phyloP scores from a whole-genome alignment of 768 basidiomycete genomes.

The Paxillus ammoniavirescens region DNA sequence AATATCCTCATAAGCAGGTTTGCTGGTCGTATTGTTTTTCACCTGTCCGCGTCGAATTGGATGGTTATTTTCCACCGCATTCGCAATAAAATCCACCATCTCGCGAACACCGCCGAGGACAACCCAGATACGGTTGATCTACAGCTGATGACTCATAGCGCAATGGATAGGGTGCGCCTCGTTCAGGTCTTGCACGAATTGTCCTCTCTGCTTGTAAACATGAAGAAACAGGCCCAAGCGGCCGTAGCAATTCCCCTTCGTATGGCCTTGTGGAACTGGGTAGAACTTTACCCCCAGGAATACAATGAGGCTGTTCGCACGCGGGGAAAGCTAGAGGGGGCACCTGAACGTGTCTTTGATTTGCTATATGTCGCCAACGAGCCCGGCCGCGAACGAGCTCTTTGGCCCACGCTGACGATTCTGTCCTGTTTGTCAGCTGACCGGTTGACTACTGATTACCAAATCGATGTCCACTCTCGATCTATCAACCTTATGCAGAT shows the following conservation, averaged over 20 bases:
- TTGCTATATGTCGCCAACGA: slow-evolving; percentile 54
- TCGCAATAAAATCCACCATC: slow-evolving; percentile 61
- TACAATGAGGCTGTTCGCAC: slow-evolving; percentile 69
- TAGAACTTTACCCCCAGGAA: slow-evolving; percentile 73
- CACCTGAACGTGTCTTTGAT: slow-evolving; percentile 86
- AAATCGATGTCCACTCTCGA: slow-evolving; percentile 35
- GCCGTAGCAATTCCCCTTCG: slow-evolving; percentile 73
- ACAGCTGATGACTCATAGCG: slow-evolving; percentile 73
- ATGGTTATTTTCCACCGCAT: slow-evolving; percentile 69
- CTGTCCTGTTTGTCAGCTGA: slow-evolving; percentile 77
- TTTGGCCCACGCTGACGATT: slow-evolving; percentile 82
- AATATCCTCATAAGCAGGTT: slow-evolving; percentile 66
- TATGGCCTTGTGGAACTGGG: slow-evolving; percentile 88
- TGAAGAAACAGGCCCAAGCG: slow-evolving; percentile 70
- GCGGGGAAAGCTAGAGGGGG: slow-evolving; percentile 70
- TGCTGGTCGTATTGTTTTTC: slow-evolving; percentile 78
- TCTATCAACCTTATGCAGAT: slow-evolving; percentile 28
- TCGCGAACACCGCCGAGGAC: slow-evolving; percentile 53
- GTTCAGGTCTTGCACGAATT: slow-evolving; percentile 75
- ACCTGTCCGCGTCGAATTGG: slow-evolving; percentile 90
- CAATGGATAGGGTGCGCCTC: slow-evolving; percentile 67
- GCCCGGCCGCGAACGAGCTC: slow-evolving; percentile 45
- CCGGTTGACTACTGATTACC: slow-evolving; percentile 58
- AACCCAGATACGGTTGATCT: slow-evolving; percentile 72
- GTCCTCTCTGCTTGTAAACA: slow-evolving; percentile 77